Evolutionary conservation across 495 filamentous ascomycete genomes (phyloP), one percentile per base, ranked within the genome.

Genomic region (Gamarada debralockiae): DNA sequence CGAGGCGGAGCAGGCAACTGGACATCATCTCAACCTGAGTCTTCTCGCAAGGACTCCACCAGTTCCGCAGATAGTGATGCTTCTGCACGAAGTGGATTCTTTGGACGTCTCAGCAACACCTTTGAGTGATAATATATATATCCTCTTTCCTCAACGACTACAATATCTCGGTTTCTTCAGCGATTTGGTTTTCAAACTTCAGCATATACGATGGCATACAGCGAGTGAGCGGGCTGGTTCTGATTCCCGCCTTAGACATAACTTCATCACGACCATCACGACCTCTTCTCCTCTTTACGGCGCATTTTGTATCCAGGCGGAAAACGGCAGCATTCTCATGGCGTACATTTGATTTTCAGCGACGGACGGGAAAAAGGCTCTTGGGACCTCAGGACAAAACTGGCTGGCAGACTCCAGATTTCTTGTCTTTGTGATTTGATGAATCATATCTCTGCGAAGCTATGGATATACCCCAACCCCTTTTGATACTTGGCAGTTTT

Each of bases 1-100:
- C 82, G 92, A 27, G 93, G 93, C 36, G 93, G 93, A 45, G 86
- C 86, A 29, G 93, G 90, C 23, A 98, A 98, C 72, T 75, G 36
- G 27, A 38, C 55, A 5, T 18, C 40, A 15, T 13, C 48, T 18
- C 23, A 15, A n/a, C 5, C 51, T 10, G 14, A 9, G 18, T 33
- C 41, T 14, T 17, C 23, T 18, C 49, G 57, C 29, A 59, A 59
- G 46, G 52, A 59, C 50, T 59, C 53, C 2, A 40, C 45, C 13
- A 29, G 29, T 39, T 57, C 50, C 1, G 37, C 10, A 1, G 52
- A 34, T 7, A 48, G 37, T 23, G 53, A 55, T 21, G 39, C 24
- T 14, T 23, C 12, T 8, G n/a, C 2, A 0, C 40, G 49, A 8
- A 57, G 56, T 27, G 56, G 56, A 15, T 59, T 63, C 57, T 52